Evolutionary conservation across 2,329 filamentous ascomycete species (phyloP).

Genomic region (Microcera coccophila): DNA sequence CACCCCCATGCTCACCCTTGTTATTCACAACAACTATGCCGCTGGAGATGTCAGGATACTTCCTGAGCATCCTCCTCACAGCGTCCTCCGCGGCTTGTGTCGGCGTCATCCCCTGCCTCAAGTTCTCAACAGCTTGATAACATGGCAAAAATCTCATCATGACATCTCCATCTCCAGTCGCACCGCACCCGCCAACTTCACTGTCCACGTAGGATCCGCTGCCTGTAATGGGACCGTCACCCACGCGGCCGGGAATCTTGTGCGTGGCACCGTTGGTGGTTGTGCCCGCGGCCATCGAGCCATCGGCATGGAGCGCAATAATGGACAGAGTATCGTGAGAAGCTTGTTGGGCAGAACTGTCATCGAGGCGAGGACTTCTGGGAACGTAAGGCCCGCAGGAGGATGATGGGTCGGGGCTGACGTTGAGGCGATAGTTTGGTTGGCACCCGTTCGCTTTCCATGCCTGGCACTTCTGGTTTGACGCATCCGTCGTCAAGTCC

Average conservation of each 20-base stretch:
- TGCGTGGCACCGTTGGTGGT: conserved; percentile 53
- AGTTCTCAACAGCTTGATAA: conserved; percentile 54
- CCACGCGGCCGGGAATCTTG: conserved; percentile 53
- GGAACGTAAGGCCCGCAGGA: conserved; percentile 49
- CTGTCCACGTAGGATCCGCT: conserved; percentile 54
- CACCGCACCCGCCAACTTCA: conserved; percentile 52
- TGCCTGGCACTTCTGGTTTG: conserved; percentile 35
- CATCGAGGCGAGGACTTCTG: conserved; percentile 1
- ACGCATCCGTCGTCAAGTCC: conserved; percentile 41
- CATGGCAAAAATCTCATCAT: conserved; percentile 57
- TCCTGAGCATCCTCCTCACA: conserved; percentile 45
- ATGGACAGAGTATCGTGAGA: conserved; percentile 55
- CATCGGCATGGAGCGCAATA: conserved; percentile 41
- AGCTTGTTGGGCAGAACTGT: conserved; percentile 12
- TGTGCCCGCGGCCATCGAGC: conserved; percentile 51
- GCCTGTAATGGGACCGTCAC: conserved; percentile 52
- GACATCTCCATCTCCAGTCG: conserved; percentile 54
- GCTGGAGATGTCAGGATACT: conserved; percentile 43
- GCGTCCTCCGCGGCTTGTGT: conserved; percentile 48
- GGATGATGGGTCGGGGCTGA: conserved; percentile 39
- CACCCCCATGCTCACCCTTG: conserved; percentile 47
- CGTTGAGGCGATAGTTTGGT: conserved; percentile 49
- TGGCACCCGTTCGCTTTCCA: conserved; percentile 45
- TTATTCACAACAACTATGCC: conserved; percentile 51
- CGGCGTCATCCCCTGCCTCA: conserved; percentile 47